Base-by-base conservation (phyloP, 2,329 filamentous ascomycete species). In the Fusarium siculi region DNA sequence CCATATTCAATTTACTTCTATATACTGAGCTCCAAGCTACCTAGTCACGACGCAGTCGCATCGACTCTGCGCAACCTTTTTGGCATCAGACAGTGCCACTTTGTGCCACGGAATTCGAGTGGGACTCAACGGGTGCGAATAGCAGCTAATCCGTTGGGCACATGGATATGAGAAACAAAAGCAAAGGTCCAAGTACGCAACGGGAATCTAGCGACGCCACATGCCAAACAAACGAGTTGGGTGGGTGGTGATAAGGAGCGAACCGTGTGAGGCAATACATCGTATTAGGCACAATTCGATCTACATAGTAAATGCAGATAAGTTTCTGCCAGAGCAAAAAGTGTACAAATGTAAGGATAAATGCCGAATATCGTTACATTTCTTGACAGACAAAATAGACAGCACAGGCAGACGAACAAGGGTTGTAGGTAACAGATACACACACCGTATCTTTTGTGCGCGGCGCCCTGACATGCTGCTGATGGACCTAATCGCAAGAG, bases 361-460 rank as follows among this genome's bases (percentile, higher is more conserved):
- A 58, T 74, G 72, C 68, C 59, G 67, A 71, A 64, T 44, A 43
- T 47, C 42, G 52, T 72, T 56, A 68, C 71, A 68, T 68, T 74
- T 74, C 63, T 73, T 60, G 53, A 69, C 25, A 39, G 52, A 39
- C 37, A 47, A 37, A 54, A 19, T 56, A 44, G 43, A 54, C 46
- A 55, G 44, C 54, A 55, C 37, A 47, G 47, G 37, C 42, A 68
- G 28, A 67, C 21, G 19, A 46, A 28, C 56, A 59, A 55, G 42
- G 57, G 39, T 65, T 36, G 63, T 49, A 60, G 57, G 68, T 64
- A 40, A 63, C 61, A 62, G 44, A 58, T 56, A 49, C 50, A 72
- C 71, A 75, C 72, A 77, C 73, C 74, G 71, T 77, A 74, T 77
- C 60, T 74, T 76, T 63, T 67, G 74, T 74, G 68, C 70, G 67